These are phyloP conservation scores for Diversispora epigaea DNA, from an alignment of 192 early-diverging fungal species.

Conservation along the genomic window DNA sequence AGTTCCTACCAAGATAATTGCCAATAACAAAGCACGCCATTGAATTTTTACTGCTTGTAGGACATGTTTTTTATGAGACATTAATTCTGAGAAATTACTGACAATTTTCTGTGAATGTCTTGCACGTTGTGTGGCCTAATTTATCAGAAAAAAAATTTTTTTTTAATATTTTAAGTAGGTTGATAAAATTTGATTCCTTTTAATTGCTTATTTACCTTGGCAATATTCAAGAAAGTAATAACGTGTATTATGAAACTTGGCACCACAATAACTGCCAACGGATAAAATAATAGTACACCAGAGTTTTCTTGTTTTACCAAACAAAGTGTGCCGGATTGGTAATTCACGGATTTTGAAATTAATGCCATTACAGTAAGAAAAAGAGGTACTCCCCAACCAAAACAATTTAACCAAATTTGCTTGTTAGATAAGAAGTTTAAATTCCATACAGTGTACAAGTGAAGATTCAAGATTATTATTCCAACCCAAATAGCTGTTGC, in stretches of 20 bases:
- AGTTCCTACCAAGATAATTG: conserved; percentile 38
- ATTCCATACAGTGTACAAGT: conserved; percentile 59
- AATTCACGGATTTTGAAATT: conserved; percentile 43
- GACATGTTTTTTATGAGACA: conserved; percentile 47
- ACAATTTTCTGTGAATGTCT: background rate
- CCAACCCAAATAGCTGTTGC: conserved; percentile 48
- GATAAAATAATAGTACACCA: conserved; percentile 52
- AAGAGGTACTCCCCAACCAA: conserved; percentile 51
- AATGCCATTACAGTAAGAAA: conserved; percentile 43
- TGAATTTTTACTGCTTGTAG: conserved; percentile 53
- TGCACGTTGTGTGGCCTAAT: background rate
- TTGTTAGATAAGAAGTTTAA: conserved; percentile 46
- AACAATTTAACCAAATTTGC: conserved; percentile 42
- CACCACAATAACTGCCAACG: conserved; percentile 49
- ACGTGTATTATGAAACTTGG: conserved; percentile 54
- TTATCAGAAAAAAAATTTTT: background rate
- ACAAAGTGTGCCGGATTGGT: conserved; percentile 53
- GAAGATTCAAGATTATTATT: conserved; percentile 50
- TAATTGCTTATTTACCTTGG: conserved; percentile 29
- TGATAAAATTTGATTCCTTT: background rate
- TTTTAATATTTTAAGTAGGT: background rate
- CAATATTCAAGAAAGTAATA: conserved; percentile 53
- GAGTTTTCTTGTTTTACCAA: conserved; percentile 46
- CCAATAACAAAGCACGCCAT: conserved; percentile 55
- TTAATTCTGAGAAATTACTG: conserved; percentile 30